Base-by-base conservation (phyloP, 1,139 yeast species). In the Debaryomyces robertsiae region DNA sequence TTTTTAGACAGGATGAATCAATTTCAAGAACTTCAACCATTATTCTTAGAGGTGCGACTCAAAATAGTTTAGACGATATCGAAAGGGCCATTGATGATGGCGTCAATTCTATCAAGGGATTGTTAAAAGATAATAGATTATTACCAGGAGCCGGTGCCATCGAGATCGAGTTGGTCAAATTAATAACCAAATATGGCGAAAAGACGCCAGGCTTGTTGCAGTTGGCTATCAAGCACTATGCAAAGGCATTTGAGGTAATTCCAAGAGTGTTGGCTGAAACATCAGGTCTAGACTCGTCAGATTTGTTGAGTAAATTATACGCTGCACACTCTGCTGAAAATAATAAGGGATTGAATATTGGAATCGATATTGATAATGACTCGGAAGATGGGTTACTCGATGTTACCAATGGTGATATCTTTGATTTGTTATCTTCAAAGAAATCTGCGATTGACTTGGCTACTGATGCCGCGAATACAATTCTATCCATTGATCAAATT, bases 51-150 rank as follows among this genome's bases (percentile, higher is more conserved):
- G 98, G 98, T 42, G 98, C 98, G 32, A 93, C 98, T n/a, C 95
- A 90, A 63, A 90, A 89, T 65, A 81, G 78, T 60, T 73, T 93
- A 58, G 98, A 94, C 56, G 98, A 93, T 60, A 79, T 93, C 45
- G 98, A 93, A 72, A 83, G 98, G 58, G 95, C 98, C 40, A 89
- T 93, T 49, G 98, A 93, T 61, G 98, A 93, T 58, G 97, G 98
- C 58, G 96, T 94, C 33, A 81, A 88, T 48, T 89, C 95, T 22
- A 82, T 93, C 54, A 94, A 93, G 67, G 94, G 97, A 1, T 75
- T 93, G 49, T 74, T 91, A 52, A 86, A 85, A 62, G 93, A 85
- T 58, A 72, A 79, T 46, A 79, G 90, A 50, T 75, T 93, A 51
- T 76, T 93, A 48, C 93, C 98, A 9, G 98, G 98, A 48, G 98